Percentiles rank a stretch among this genome's conserved stretches.
Evolutionary conservation across 495 filamentous ascomycete genomes (phyloP).

Genomic region (Astrothelium subdiscretum): DNA sequence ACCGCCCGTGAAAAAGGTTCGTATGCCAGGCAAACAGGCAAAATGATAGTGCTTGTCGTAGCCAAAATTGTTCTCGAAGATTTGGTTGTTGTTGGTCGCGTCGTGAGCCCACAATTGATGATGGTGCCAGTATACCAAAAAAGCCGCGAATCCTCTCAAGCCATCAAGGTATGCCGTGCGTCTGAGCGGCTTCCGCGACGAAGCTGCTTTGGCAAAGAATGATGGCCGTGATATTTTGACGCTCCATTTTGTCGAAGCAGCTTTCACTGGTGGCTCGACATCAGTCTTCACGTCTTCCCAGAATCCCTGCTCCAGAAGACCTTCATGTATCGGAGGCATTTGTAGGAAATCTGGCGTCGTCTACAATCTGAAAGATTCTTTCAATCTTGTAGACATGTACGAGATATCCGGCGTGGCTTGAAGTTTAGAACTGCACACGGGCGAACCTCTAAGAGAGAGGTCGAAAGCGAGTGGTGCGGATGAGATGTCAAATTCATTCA

Average conservation of each 20-base stretch:
- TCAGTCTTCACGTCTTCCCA: neutral
- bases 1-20: slow-evolving; percentile 36
- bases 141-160: slow-evolving; percentile 14
- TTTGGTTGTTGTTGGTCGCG: slow-evolving; percentile 12
- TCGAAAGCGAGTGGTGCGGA: neutral
- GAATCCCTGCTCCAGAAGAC: neutral
- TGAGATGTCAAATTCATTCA: neutral
- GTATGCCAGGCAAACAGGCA: slow-evolving; percentile 30
- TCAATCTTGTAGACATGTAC: neutral
- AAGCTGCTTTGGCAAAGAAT: neutral
- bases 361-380: neutral
- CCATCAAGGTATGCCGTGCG: slow-evolving; percentile 17
- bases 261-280: neutral
- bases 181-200: neutral
- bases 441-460: neutral
- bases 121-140: slow-evolving; percentile 22
- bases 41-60: slow-evolving; percentile 24
- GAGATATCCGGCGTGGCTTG: neutral
- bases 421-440: neutral
- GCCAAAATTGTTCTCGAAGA: slow-evolving; percentile 26
- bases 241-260: neutral
- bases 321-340: neutral
- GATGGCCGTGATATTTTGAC: neutral
- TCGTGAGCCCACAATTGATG: slow-evolving; percentile 30
- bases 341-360: neutral